phyloP scores from a whole-genome alignment of 306 rosid genomes.

The Sophora flavescens region DNA sequence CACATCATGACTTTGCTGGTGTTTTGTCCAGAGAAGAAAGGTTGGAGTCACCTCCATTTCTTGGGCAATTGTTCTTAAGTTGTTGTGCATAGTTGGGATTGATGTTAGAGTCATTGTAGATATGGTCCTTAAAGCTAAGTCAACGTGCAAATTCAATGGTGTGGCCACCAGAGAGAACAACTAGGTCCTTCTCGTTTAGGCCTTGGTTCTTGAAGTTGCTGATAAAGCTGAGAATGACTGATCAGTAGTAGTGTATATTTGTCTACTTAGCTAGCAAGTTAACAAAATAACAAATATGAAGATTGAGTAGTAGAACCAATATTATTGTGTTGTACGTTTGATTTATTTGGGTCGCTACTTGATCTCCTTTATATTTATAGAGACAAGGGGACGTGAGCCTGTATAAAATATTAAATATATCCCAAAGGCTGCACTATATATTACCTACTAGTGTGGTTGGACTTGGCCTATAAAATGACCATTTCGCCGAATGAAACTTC shows the following conservation, averaged over 20 bases:
- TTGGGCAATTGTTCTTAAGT: constrained; percentile 48
- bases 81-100: constrained; percentile 35
- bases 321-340: too few species aligned
- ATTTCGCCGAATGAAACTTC: constrained; percentile 40
- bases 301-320: too few species aligned
- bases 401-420: background rate
- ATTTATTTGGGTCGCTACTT: too few species aligned
- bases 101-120: constrained; percentile 54
- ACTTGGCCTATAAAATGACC: constrained; percentile 33
- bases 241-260: background rate
- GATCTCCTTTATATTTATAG: constrained; percentile 22
- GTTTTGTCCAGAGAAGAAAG: constrained; percentile 58
- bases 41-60: constrained; percentile 48
- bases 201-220: constrained; percentile 52
- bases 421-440: background rate
- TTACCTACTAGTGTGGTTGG: constrained; percentile 23
- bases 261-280: too few species aligned
- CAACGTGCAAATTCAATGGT: constrained; percentile 55
- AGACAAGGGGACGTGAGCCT: background rate
- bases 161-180: constrained; percentile 58
- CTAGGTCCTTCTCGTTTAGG: constrained; percentile 56
- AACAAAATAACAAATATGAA: too few species aligned
- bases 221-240: constrained; percentile 37
- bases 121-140: constrained; percentile 1
- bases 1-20: constrained; percentile 9